phyloP scores from a whole-genome alignment of 192 early-diverging fungal genomes.

The Obelidium mucronatum region DNA sequence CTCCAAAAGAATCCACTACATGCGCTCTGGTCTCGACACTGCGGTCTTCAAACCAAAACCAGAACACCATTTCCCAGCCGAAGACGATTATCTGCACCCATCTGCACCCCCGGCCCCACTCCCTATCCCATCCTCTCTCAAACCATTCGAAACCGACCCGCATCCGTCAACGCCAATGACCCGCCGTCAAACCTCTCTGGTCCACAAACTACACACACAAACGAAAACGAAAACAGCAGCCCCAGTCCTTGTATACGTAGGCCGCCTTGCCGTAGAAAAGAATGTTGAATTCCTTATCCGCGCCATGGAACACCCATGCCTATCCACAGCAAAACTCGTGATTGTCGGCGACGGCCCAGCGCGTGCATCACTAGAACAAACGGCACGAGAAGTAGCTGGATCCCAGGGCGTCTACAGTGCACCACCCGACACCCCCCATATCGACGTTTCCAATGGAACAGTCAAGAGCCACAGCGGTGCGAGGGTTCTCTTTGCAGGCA shows the following conservation, averaged over 20 bases:
- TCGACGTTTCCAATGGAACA: neutral
- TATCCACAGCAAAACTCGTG: slow-evolving; percentile 48
- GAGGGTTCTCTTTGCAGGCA: slow-evolving; percentile 58
- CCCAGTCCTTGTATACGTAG: slow-evolving; percentile 53
- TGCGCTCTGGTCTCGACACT: slow-evolving; percentile 59
- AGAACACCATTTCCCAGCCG: slow-evolving; percentile 18
- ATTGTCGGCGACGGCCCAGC: slow-evolving; percentile 60
- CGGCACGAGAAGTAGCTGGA: slow-evolving; percentile 48
- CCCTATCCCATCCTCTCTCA: slow-evolving; percentile 24
- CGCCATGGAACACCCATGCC: slow-evolving; percentile 39
- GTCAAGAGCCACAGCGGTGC: neutral
- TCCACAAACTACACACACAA: slow-evolving; percentile 23
- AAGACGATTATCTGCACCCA: slow-evolving; percentile 32
- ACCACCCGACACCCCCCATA: neutral
- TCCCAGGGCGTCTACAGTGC: slow-evolving; percentile 35
- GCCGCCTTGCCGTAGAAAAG: slow-evolving; percentile 60
- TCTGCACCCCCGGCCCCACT: slow-evolving; percentile 15
- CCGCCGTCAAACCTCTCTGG: slow-evolving; percentile 3
- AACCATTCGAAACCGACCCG: slow-evolving; percentile 13
- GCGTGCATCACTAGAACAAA: slow-evolving; percentile 39
- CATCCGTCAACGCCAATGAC: slow-evolving; percentile 33
- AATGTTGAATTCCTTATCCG: slow-evolving; percentile 55
- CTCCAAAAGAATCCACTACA: slow-evolving; percentile 52
- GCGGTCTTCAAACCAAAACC: slow-evolving; percentile 46
- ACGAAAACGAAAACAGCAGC: slow-evolving; percentile 25